A percentile compares a stretch with the other conserved stretches of the same genome.
These are phyloP conservation scores for Eustoma russellianum DNA, from an alignment of 257 asterid genomes.

Conservation along the genomic window DNA sequence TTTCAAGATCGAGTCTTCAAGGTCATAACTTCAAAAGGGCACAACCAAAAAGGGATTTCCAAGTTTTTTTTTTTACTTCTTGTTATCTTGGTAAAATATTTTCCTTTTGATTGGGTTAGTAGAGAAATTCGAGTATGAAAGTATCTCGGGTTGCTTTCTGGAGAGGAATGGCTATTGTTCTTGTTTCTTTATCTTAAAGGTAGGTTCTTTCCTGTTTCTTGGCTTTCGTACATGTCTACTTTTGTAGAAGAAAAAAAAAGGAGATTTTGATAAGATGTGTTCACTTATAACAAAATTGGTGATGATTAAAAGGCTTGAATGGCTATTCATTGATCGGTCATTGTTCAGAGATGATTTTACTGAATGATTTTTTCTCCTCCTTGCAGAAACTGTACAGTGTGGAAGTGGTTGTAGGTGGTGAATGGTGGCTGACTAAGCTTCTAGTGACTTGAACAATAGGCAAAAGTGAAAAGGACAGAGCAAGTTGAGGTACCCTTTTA, in stretches of 20 bases:
- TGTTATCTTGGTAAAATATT: background rate
- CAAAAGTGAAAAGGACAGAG: conserved; percentile 26
- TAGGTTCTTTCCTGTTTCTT: conserved; percentile 23
- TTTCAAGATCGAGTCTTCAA: conserved; percentile 5
- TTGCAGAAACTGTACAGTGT: conserved; percentile 40
- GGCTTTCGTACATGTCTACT: conserved; percentile 1
- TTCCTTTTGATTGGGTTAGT: background rate
- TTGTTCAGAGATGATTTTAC: conserved; percentile 14
- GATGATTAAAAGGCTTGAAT: conserved; percentile 9
- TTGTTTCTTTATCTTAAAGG: conserved; percentile 29
- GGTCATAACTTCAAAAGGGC: conserved; percentile 2
- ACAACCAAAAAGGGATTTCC: background rate
- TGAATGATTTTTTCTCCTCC: conserved; percentile 27
- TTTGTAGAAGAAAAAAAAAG: conserved; percentile 1
- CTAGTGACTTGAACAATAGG: conserved; percentile 60
- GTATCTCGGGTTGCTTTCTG: conserved; percentile 26
- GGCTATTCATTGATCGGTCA: conserved; percentile 20
- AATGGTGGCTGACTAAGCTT: conserved; percentile 34
- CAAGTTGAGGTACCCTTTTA: conserved; percentile 33
- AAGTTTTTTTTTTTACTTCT: background rate
- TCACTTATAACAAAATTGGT: background rate
- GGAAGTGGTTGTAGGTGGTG: conserved; percentile 14
- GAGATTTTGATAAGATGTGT: too few species aligned
- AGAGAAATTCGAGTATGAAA: too few species aligned
- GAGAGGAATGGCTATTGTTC: conserved; percentile 13